A percentile compares a stretch with the other conserved stretches of the same genome.
Evolutionary conservation across 345 rosid species (phyloP).

Genomic region (Salix koriyanagi): DNA sequence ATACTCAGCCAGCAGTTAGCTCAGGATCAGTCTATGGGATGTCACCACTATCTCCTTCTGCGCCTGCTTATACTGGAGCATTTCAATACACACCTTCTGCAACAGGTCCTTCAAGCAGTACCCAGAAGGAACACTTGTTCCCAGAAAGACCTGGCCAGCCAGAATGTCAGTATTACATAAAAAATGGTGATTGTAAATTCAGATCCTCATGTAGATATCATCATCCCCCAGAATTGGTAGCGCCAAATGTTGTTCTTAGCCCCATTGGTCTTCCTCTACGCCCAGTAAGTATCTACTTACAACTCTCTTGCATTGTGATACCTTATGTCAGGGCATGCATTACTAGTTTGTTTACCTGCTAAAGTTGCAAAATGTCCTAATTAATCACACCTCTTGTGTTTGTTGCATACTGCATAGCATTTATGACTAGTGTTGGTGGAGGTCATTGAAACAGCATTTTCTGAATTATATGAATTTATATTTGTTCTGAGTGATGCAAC

Average conservation of each 20-base stretch:
- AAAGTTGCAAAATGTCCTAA: not conserved
- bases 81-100: slow-evolving; percentile 47
- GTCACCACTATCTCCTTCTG: slow-evolving; percentile 57
- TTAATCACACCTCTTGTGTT: not conserved
- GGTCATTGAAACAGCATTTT: not conserved
- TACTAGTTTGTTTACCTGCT: not conserved
- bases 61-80: slow-evolving; percentile 53
- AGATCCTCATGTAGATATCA: slow-evolving; percentile 87
- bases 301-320: not conserved
- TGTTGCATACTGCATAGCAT: not conserved
- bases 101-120: slow-evolving; percentile 47
- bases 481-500: not conserved
- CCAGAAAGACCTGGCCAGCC: slow-evolving; percentile 89
- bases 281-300: slow-evolving; percentile 41
- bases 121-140: slow-evolving; percentile 55
- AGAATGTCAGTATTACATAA: slow-evolving; percentile 80
- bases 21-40: slow-evolving; percentile 58
- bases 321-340: not conserved
- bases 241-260: slow-evolving; percentile 47
- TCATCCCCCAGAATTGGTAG: slow-evolving; percentile 63
- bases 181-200: slow-evolving; percentile 82
- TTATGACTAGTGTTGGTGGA: not conserved
- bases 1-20: slow-evolving; percentile 51
- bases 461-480: not conserved
- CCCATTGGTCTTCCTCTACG: slow-evolving; percentile 79